These are phyloP conservation scores for Pythium myriotylum DNA, from an alignment of 352 stramenopile species.

Conservation along the genomic window DNA sequence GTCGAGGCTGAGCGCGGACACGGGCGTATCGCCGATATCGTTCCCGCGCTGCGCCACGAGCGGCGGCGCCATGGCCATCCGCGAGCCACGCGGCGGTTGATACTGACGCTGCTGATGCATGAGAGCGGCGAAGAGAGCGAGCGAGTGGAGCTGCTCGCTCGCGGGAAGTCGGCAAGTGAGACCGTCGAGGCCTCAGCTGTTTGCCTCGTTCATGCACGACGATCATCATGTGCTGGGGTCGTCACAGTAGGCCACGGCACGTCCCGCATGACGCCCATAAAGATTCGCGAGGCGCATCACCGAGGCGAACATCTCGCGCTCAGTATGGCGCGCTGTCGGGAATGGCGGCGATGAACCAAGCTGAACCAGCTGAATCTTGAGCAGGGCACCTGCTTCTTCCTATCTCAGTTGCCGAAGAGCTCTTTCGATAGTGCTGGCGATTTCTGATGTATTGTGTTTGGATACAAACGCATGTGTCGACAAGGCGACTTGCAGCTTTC, in stretches of 20 bases:
- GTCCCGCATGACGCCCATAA: too few relatives aligned
- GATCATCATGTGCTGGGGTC: too few relatives aligned
- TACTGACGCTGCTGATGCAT: neutral
- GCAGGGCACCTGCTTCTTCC: neutral
- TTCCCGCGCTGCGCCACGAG: slow-evolving; percentile 8
- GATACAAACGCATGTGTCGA: neutral
- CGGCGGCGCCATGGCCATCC: slow-evolving; percentile 22
- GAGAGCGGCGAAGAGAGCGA: neutral
- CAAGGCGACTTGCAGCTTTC: neutral
- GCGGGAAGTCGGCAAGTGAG: slow-evolving; percentile 9
- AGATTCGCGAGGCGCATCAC: too few relatives aligned
- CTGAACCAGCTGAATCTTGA: neutral
- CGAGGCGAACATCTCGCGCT: too few relatives aligned
- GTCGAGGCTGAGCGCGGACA: slow-evolving; percentile 17
- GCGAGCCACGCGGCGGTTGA: neutral
- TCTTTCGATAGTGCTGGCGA: too few relatives aligned
- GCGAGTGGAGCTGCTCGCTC: neutral
- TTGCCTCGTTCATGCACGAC: too few relatives aligned
- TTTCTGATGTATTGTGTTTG: neutral
- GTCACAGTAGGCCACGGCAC: too few relatives aligned
- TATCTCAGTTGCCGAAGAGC: neutral
- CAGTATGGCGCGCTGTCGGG: too few relatives aligned
- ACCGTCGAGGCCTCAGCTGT: neutral
- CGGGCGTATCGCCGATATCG: slow-evolving; percentile 10
- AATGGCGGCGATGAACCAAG: too few relatives aligned